Base-by-base conservation (phyloP, 306 rosid genomes). In the Trifolium pratense region DNA sequence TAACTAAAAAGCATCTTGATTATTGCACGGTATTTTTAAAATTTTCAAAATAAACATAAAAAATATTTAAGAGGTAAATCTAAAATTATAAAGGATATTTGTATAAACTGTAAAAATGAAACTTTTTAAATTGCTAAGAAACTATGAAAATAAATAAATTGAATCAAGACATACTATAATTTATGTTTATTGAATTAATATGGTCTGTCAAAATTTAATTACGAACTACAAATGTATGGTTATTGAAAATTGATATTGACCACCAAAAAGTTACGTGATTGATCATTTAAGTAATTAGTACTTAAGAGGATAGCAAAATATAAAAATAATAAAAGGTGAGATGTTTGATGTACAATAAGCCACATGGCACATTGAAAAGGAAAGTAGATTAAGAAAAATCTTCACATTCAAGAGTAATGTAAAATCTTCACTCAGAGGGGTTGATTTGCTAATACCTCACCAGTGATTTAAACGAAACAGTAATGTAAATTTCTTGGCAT, bases 401-500 rank as follows among this genome's bases (percentile, higher is more conserved):
- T 15, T 40, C 70, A 21, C 53, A 40, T 5, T 65, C 53, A 21
- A 65, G 34, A 40, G 70, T 65, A 53, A 40, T 53, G 53, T n/a
- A n/a, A n/a, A n/a, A n/a, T n/a, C n/a, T n/a, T n/a, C n/a, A 40
- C 20, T 20, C 70, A 12, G 20, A 61, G 31, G 31, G 29, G 49
- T 11, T 37, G 56, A 60, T 48, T 49, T 51, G 52, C 69, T 56
- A 66, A 66, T 68, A 29, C 25, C 48, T 14, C 13, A 55, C 18
- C 65, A 56, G 58, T 43, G 77, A 57, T 71, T 76, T 71, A 65
- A 66, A 78, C 23, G 31, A 59, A 73, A 23, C 29, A 16, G 59
- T 59, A 46, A 32, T 53, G 63, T 58, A 67, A 56, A 72, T 37
- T 57, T 71, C 32, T 42, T 32, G 69, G 37, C 63, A 57, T 60